A percentile compares a stretch with the other conserved stretches of the same genome.
Evolutionary conservation across 2,329 filamentous ascomycete genomes (phyloP).

Genomic region (Mariannaea elegans): DNA sequence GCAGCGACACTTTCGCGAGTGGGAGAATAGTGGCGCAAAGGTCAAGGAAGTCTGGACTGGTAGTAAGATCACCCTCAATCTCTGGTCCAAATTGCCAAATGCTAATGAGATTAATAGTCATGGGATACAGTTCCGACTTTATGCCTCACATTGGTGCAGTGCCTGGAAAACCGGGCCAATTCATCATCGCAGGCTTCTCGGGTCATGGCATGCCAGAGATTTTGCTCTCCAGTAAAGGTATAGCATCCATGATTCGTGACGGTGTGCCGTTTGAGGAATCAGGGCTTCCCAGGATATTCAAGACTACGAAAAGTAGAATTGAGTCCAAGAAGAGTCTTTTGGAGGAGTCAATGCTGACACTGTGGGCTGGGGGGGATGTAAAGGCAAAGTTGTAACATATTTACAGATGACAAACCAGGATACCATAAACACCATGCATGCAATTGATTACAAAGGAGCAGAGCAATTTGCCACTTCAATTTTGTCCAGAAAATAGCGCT

Average conservation of each 20-base stretch:
- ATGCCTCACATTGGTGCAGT: slow-evolving; percentile 54
- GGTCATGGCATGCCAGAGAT: slow-evolving; percentile 61
- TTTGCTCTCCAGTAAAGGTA: slow-evolving; percentile 50
- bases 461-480: too few species aligned
- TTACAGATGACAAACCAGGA: background rate
- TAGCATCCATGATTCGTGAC: slow-evolving; percentile 51
- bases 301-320: slow-evolving; percentile 44
- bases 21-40: background rate
- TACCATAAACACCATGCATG: background rate
- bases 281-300: background rate
- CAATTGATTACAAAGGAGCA: too few species aligned
- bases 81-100: background rate
- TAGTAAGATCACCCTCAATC: background rate
- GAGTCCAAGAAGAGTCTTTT: slow-evolving; percentile 8
- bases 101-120: slow-evolving; percentile 38
- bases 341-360: background rate
- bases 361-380: background rate
- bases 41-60: slow-evolving; percentile 8
- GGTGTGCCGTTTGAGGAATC: slow-evolving; percentile 40
- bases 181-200: slow-evolving; percentile 57
- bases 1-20: slow-evolving; percentile 4
- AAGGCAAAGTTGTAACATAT: slow-evolving; percentile 7
- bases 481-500: too few species aligned
- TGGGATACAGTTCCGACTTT: slow-evolving; percentile 52
- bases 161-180: slow-evolving; percentile 45